These are phyloP conservation scores for Wickerhamiella slavikovae DNA, from an alignment of 805 yeast species.

Conservation along the genomic window DNA sequence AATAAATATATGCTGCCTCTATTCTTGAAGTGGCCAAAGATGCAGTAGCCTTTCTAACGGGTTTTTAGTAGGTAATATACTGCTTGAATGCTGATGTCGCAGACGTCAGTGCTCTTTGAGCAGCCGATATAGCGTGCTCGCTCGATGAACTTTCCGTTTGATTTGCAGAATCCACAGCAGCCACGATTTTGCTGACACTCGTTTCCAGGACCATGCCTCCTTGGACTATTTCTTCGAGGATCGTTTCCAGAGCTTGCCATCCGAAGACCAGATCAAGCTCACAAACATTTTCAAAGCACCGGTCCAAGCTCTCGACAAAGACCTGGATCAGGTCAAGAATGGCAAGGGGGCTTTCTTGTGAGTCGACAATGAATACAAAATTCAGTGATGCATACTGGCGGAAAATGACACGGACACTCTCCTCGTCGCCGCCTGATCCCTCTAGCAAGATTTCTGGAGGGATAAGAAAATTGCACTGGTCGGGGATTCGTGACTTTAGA, in stretches of 20 bases:
- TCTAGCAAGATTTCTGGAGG: slow-evolving; percentile 56
- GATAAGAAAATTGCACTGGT: slow-evolving; percentile 74
- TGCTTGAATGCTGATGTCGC: slow-evolving; percentile 11
- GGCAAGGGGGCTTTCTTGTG: slow-evolving; percentile 87
- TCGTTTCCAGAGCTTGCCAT: slow-evolving; percentile 91
- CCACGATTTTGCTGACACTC: slow-evolving; percentile 58
- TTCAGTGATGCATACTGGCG: slow-evolving; percentile 90
- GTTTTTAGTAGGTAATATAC: slow-evolving; percentile 5
- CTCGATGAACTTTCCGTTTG: slow-evolving; percentile 4
- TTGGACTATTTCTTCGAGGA: slow-evolving; percentile 67
- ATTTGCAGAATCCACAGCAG: slow-evolving; percentile 24
- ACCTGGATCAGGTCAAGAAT: slow-evolving; percentile 88
- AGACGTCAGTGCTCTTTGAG: slow-evolving; percentile 8
- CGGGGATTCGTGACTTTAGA: slow-evolving; percentile 45
- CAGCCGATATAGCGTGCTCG: slow-evolving; percentile 8
- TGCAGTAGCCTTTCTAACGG: too few species aligned
- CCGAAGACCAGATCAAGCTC: slow-evolving; percentile 95
- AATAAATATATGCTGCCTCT: too few species aligned
- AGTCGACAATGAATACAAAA: slow-evolving; percentile 89
- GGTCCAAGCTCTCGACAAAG: slow-evolving; percentile 84
- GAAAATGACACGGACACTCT: slow-evolving; percentile 68
- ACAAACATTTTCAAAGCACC: slow-evolving; percentile 85
- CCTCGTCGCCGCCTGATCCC: slow-evolving; percentile 38
- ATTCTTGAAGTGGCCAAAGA: too few species aligned
- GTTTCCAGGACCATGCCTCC: slow-evolving; percentile 98